These are phyloP conservation scores for Rhynchospora pubera DNA, from an alignment of 176 grass and related monocot species.

Conservation along the genomic window DNA sequence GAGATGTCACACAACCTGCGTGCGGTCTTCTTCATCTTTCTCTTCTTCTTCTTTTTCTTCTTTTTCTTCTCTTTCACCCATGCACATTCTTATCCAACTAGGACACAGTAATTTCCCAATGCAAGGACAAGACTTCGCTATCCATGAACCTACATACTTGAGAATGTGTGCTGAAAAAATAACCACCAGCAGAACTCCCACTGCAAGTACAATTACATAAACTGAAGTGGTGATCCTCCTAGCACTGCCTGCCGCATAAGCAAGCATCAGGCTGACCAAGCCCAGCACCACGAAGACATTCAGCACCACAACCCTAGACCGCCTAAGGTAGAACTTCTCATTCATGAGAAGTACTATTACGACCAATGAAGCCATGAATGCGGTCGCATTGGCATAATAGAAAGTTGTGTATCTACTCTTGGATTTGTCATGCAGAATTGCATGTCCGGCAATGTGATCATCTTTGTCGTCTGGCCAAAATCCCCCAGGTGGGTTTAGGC, in stretches of 20 bases:
- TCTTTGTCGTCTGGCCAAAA: conserved; percentile 31
- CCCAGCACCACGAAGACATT: conserved; percentile 20
- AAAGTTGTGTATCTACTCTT: conserved; percentile 25
- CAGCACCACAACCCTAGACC: conserved; percentile 18
- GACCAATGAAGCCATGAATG: conserved; percentile 44
- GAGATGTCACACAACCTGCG: too few species aligned
- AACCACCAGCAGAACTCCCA: conserved; percentile 18
- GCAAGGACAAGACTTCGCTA: too few species aligned
- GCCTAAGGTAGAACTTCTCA: conserved; percentile 28
- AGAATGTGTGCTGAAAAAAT: conserved; percentile 22
- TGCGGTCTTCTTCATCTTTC: too few species aligned
- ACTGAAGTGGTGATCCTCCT: conserved; percentile 29
- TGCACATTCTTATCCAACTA: too few species aligned
- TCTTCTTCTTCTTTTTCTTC: too few species aligned
- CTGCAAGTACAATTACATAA: conserved; percentile 30
- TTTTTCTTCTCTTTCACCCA: too few species aligned
- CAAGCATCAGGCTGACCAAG: conserved; percentile 42
- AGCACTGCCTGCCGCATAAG: conserved; percentile 35
- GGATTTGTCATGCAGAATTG: conserved; percentile 34
- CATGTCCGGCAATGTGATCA: conserved; percentile 23
- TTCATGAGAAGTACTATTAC: conserved; percentile 46
- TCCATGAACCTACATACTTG: neutral
- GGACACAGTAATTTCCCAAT: too few species aligned
- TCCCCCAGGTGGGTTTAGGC: conserved; percentile 47
- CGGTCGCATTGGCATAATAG: conserved; percentile 44